Evolutionary conservation across 2,329 filamentous ascomycete genomes (phyloP), one percentile per base, ranked within the genome.

Genomic region (Colletotrichum eremochloae): DNA sequence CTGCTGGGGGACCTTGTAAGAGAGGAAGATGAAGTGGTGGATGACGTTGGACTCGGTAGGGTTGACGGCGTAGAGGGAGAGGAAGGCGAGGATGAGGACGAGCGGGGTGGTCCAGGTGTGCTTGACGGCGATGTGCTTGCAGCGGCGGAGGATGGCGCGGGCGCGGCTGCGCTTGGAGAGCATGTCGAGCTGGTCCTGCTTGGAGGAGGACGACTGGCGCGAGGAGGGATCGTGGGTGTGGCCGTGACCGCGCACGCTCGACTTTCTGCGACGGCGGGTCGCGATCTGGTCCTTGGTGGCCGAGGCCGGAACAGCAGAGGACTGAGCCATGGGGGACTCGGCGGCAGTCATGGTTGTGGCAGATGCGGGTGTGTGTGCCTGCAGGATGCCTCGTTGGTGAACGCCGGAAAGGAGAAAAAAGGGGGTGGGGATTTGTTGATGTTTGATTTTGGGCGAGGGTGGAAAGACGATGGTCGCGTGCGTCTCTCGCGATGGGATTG

Each of bases 11-110:
- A 90, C 82, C 14, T 88, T 87, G 81, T 94, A 94, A 53, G 92
- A 93, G 69, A 93, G 87, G 84, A 93, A 93, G 77, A 94, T 86
- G 75, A 89, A 90, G 75, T 85, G 84, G 78, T 91, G 85, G 68
- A 92, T 81, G 33, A 90, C 89, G 77, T 94, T 94, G 62, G 89
- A 88, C 42, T 88, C 83, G 42, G 85, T 87, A 1, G 92, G 92
- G 75, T 91, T 89, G 75, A 90, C 79, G 68, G 86, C 84, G 80
- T 93, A 94, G 56, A 87, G 82, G 46, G 83, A 81, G 60, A 92
- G 79, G 75, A 92, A 81, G 71, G 87, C 77, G 33, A 86, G 74
- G 66, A 90, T 79, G 63, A 92, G 80, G 53, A 90, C 76, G 52
- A 94, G 84, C 20, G 92, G 92, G 9, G 79, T 75, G 14, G 77